Evolutionary conservation across 2,329 filamentous ascomycete species (phyloP), one percentile per base, ranked within the genome.

Genomic region (Cladobotryum mycophilum): DNA sequence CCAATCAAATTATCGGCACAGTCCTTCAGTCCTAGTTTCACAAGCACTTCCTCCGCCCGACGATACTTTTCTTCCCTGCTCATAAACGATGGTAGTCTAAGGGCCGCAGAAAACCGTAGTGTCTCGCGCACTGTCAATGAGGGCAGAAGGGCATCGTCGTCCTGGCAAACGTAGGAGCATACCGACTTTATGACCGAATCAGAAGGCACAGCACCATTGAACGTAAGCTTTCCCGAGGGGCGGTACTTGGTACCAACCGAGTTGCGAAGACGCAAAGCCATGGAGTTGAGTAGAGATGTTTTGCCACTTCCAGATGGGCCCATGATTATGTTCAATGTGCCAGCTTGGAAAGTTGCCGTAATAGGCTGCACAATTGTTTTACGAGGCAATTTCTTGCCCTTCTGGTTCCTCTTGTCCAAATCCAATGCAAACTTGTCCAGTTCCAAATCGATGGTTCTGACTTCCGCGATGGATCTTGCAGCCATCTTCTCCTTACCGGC

Each of bases 231-330:
- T 0, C 87, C 87, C 5, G 72, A 73, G 3, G 79, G 71, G 4
- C 70, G 72, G 59, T 90, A 90, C 49, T 74, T 76, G 0, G 82
- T 88, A 2, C 76, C 73, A 3, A 82, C 57, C 1, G 79, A 81
- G 51, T 80, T 81, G 22, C 81, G 79, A 4, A 90, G 68, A 14
- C 87, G 75, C 3, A 82, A 70, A 1, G 87, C 85, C 78, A 91
- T 86, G 1, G 83, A 76, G 60, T 88, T 89, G 11, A 90, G 72
- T 1, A 89, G 70, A 0, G 84, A 86, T 0, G 86, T 89, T 64
- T 91, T 91, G 1, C 87, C 87, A 42, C 81, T 85, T 0, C 87
- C 87, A 0, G 85, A 89, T 0, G 87, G 87, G 0, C 87, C 87
- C 86, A 90, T 89, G 56, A 91, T 87, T 20, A 89, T 77, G 55